Evolutionary conservation across 2,329 filamentous ascomycete genomes (phyloP).

Genomic region (Cercospora brassicicola): DNA sequence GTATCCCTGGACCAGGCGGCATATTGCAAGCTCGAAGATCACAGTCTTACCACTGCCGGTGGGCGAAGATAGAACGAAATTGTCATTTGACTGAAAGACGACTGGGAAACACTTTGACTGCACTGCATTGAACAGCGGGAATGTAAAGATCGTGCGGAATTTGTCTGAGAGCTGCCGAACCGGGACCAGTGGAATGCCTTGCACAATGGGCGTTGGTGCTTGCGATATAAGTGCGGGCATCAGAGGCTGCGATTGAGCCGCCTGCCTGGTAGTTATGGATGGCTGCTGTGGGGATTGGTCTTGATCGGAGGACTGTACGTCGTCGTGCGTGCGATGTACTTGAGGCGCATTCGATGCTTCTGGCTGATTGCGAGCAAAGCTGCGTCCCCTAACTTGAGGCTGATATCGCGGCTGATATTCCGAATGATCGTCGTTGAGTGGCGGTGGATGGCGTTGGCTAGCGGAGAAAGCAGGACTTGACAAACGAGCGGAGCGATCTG

Average conservation of each 20-base stretch:
- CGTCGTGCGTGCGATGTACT: background rate
- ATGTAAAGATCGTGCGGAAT: slow-evolving; percentile 69
- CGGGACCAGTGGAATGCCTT: slow-evolving; percentile 62
- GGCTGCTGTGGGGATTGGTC: background rate
- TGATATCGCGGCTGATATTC: background rate
- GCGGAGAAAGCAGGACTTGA: slow-evolving; percentile 47
- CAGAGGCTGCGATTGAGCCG: background rate
- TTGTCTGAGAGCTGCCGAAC: slow-evolving; percentile 65
- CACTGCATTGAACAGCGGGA: slow-evolving; percentile 74
- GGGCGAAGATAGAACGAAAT: slow-evolving; percentile 76
- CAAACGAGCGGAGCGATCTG: slow-evolving; percentile 28
- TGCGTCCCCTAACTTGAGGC: background rate
- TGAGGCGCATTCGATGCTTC: background rate
- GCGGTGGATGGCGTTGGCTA: slow-evolving; percentile 28
- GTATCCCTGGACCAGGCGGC: slow-evolving; percentile 62
- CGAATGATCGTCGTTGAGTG: background rate
- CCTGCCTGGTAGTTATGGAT: background rate
- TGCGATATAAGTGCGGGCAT: background rate
- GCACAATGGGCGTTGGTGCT: slow-evolving; percentile 45
- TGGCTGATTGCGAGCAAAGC: background rate
- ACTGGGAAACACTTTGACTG: slow-evolving; percentile 75
- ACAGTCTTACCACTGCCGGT: slow-evolving; percentile 85
- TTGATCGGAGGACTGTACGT: background rate
- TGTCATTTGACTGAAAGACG: slow-evolving; percentile 68
- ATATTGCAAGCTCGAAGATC: slow-evolving; percentile 79